Evolutionary conservation across 176 grass and related monocot species (phyloP).

Genomic region (Musa schizocarpa): DNA sequence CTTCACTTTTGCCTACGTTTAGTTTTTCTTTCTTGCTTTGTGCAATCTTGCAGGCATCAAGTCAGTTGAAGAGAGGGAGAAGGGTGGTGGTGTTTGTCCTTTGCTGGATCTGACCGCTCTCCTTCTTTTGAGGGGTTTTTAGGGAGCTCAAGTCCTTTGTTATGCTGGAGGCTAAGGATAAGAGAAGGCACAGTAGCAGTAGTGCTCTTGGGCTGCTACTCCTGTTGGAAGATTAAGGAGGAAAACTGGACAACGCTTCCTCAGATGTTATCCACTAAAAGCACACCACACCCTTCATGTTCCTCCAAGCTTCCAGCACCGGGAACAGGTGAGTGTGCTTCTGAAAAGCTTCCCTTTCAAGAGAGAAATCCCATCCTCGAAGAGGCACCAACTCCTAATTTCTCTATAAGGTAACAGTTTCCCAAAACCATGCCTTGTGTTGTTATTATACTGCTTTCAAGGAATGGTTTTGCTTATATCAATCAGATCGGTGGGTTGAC

Average conservation of each 20-base stretch:
- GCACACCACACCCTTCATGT: slow-evolving; percentile 1
- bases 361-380: slow-evolving; percentile 4
- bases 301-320: slow-evolving; percentile 6
- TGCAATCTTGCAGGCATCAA: neutral
- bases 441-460: neutral
- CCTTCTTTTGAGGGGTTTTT: neutral
- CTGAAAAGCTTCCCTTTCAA: slow-evolving; percentile 1
- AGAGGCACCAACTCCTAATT: slow-evolving; percentile 2
- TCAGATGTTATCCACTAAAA: slow-evolving; percentile 20
- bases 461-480: neutral
- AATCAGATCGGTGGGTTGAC: too few relatives aligned
- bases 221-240: neutral
- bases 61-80: neutral
- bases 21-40: neutral
- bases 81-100: too few relatives aligned
- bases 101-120: too few relatives aligned
- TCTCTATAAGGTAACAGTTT: slow-evolving; percentile 21
- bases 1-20: too few relatives aligned
- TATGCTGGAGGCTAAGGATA: slow-evolving; percentile 14
- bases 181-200: slow-evolving; percentile 9
- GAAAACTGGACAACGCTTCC: neutral
- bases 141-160: slow-evolving; percentile 8
- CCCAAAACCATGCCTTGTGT: neutral
- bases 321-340: slow-evolving; percentile 7
- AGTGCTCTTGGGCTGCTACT: slow-evolving; percentile 12